Evolutionary conservation across 2,329 filamentous ascomycete genomes (phyloP).

Genomic region (Talaromyces atroroseus): DNA sequence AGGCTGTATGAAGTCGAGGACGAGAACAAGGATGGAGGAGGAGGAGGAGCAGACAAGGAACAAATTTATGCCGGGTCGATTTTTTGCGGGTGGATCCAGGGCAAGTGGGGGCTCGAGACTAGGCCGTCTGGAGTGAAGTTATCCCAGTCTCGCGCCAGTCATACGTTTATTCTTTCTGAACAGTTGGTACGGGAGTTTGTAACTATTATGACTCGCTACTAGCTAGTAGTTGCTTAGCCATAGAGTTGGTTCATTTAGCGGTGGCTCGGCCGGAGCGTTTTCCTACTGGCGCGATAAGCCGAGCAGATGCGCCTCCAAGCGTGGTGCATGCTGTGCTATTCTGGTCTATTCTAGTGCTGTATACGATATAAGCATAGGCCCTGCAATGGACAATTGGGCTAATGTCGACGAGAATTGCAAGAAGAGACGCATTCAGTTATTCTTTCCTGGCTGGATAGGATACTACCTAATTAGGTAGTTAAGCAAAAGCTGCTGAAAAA

Average conservation of each 20-base stretch:
- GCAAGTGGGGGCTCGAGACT: background rate
- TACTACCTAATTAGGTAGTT: too few relatives aligned
- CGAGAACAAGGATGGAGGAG: background rate
- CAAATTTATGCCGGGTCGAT: background rate
- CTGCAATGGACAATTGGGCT: too few relatives aligned
- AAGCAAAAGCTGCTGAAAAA: background rate
- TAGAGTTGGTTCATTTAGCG: too few relatives aligned
- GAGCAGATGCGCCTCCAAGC: background rate
- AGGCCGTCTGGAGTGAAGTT: background rate
- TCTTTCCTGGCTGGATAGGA: background rate
- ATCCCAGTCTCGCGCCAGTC: background rate
- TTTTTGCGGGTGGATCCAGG: conserved; percentile 1
- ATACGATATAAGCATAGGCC: too few relatives aligned
- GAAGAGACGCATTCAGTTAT: background rate
- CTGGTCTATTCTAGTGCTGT: background rate
- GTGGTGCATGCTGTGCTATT: background rate
- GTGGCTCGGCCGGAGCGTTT: conserved; percentile 5
- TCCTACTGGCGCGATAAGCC: conserved; percentile 8
- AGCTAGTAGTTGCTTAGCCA: too few relatives aligned
- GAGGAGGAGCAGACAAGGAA: background rate
- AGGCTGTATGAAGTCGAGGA: background rate
- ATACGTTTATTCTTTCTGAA: background rate
- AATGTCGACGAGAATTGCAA: too few relatives aligned
- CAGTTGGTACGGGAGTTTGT: too few relatives aligned
- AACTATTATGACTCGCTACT: background rate